Evolutionary conservation across 1,284 basidiomycete species (phyloP).

Genomic region (Sutorius eximius): DNA sequence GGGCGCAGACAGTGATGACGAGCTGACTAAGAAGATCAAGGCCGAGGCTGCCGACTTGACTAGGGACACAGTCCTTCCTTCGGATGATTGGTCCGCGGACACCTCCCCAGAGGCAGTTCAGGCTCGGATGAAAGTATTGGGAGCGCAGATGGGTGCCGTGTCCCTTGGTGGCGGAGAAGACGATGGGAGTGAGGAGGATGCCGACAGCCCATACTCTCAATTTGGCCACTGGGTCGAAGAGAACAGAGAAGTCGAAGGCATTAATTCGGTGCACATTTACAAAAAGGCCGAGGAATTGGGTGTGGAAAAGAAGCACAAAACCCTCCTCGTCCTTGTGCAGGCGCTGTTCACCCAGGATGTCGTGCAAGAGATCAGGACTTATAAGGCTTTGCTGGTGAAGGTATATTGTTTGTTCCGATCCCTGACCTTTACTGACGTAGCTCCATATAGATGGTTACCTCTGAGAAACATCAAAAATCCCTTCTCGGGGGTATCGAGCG

Average conservation of each 20-base stretch:
- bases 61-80: constrained; percentile 55
- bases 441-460: constrained; percentile 58
- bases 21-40: constrained; percentile 81
- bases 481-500: constrained; percentile 89
- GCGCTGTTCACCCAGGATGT: constrained; percentile 85
- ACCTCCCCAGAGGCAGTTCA: constrained; percentile 91
- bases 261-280: constrained; percentile 68
- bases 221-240: constrained; percentile 89
- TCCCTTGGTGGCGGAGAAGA: constrained; percentile 52
- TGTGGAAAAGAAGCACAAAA: constrained; percentile 96
- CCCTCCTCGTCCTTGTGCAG: constrained; percentile 82
- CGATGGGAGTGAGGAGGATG: constrained; percentile 88
- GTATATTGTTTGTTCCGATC: constrained; percentile 42
- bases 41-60: constrained; percentile 82
- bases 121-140: constrained; percentile 79
- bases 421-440: constrained; percentile 8
- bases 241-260: constrained; percentile 55
- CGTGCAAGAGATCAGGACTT: constrained; percentile 71
- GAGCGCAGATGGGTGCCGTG: constrained; percentile 52
- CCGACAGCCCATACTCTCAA: constrained; percentile 81
- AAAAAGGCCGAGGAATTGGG: constrained; percentile 91
- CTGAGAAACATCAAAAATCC: constrained; percentile 95
- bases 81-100: constrained; percentile 89
- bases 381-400: constrained; percentile 79
- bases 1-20: constrained; percentile 73